Conservation (phyloP, 495 filamentous ascomycete species). For the Opeltia flavorubescens region DNA sequence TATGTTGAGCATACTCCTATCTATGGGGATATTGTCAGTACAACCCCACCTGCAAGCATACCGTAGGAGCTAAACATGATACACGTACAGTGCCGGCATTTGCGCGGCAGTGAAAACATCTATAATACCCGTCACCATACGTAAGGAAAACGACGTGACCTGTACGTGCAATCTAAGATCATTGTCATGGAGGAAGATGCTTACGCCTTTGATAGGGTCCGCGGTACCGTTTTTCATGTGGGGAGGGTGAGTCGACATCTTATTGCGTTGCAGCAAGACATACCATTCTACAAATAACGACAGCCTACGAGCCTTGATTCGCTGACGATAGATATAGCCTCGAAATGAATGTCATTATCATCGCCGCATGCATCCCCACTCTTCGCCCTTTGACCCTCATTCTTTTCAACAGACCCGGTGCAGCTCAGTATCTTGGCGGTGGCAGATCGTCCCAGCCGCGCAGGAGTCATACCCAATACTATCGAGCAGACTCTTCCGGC, state of each 20-base stretch:
- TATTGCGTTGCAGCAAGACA: too few species aligned
- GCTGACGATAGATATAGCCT: too few species aligned
- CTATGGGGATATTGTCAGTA: conserved; percentile 28
- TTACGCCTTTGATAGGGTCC: neutral
- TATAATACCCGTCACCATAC: conserved; percentile 4
- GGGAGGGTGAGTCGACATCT: neutral
- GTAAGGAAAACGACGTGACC: neutral
- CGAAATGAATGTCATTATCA: conserved; percentile 27
- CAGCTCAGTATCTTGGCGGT: too few species aligned
- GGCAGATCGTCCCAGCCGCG: too few species aligned
- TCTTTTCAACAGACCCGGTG: too few species aligned
- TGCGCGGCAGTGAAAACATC: conserved; percentile 29
- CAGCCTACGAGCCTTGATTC: too few species aligned
- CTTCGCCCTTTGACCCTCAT: conserved; percentile 23
- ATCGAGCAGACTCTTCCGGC: too few species aligned
- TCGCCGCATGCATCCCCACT: conserved; percentile 30
- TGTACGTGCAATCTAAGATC: neutral
- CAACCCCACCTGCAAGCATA: too few species aligned
- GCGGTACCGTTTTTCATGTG: neutral
- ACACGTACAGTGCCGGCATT: conserved; percentile 8
- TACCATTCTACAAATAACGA: too few species aligned
- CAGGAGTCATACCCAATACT: too few species aligned
- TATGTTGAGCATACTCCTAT: conserved; percentile 26
- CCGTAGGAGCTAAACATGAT: neutral
- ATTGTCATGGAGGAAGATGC: neutral